phyloP scores from a whole-genome alignment of 371 early-diverging fungal species.

The Thermomucor indicae-seudaticae region DNA sequence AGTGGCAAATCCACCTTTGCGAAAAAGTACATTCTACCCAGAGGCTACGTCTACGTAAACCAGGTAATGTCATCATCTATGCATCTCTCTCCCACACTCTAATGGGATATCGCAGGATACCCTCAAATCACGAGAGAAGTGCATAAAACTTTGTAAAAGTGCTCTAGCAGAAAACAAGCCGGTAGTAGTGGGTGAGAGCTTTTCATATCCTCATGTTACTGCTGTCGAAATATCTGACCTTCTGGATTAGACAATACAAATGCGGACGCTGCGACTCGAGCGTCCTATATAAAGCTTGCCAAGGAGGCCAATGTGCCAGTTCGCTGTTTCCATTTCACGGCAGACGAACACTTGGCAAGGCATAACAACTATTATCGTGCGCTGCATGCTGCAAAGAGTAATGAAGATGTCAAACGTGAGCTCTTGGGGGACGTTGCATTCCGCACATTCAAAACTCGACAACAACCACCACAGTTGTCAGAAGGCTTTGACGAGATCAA shows the following conservation, averaged over 20 bases:
- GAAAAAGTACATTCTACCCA: slow-evolving; percentile 48
- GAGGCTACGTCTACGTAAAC: slow-evolving; percentile 75
- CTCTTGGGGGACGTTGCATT: slow-evolving; percentile 57
- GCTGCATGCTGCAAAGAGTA: slow-evolving; percentile 2
- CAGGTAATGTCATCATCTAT: slow-evolving; percentile 45
- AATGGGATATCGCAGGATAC: slow-evolving; percentile 51
- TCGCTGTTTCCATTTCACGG: slow-evolving; percentile 66
- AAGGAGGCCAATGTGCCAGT: slow-evolving; percentile 49
- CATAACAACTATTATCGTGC: slow-evolving; percentile 81
- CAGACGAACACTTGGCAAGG: slow-evolving; percentile 55
- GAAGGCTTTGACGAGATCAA: slow-evolving; percentile 70
- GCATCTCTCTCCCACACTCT: no score
- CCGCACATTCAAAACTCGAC: slow-evolving; percentile 38
- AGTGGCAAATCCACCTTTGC: slow-evolving; percentile 85
- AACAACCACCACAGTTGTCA: slow-evolving; percentile 44
- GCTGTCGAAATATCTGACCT: slow-evolving; percentile 12
- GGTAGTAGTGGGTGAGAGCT: slow-evolving; percentile 55
- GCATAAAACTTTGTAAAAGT: slow-evolving; percentile 50
- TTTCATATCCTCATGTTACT: not conserved
- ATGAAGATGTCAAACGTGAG: slow-evolving; percentile 16
- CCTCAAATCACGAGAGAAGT: slow-evolving; percentile 70
- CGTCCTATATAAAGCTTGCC: slow-evolving; percentile 63
- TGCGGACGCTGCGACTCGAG: slow-evolving; percentile 58
- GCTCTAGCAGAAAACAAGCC: slow-evolving; percentile 51
- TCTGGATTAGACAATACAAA: slow-evolving; percentile 93